Evolutionary conservation across 2,329 filamentous ascomycete species (phyloP), one percentile per base, ranked within the genome.

Genomic region (Beauveria caledonica): DNA sequence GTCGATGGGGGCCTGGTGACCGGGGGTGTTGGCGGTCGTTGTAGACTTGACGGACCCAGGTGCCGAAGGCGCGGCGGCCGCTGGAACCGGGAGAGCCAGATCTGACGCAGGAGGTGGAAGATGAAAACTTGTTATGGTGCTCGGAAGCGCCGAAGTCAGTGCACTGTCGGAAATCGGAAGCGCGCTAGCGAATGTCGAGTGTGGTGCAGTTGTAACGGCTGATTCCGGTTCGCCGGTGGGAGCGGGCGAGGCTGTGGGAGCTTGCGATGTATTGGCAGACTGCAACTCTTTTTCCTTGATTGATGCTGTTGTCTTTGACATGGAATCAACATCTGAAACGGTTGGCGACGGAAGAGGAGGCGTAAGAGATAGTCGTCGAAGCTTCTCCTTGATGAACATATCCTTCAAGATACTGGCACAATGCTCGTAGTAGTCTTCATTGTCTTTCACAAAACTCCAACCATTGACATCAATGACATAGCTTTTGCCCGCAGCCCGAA

Each of bases 361-460:
- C 69, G 78, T 77, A 78, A 88, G 74, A 81, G 89, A 72, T 33
- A 81, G 79, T 66, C 80, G 82, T 42, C 84, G 82, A 57, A 85
- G 74, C 68, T 86, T 90, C 72, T 97, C 93, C 64, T 85, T 85
- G 64, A 95, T 79, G 66, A 99, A 97, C 70, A 95, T 90, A 7
- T 94, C 87, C 69, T 87, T 90, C 56, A 99, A 77, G 53, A 97
- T 96, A 62, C 80, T 86, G 23, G 94, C 86, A 66, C 88, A 94
- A 69, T 91, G 90, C 69, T 97, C 90, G 72, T 99, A 99, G 73
- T 99, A 99, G 63, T 96, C 92, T 64, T 97, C 93, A 68, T 99
- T 99, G 72, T 99, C 95, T 73, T 99, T 99, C 72, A 99, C 94
- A 69, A 99, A 99, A 70, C 93, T 97, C 95, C 95, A 99, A 13